Evolutionary conservation across 2,329 filamentous ascomycete genomes (phyloP).

Genomic region (Neophaeococcomyces aloes): DNA sequence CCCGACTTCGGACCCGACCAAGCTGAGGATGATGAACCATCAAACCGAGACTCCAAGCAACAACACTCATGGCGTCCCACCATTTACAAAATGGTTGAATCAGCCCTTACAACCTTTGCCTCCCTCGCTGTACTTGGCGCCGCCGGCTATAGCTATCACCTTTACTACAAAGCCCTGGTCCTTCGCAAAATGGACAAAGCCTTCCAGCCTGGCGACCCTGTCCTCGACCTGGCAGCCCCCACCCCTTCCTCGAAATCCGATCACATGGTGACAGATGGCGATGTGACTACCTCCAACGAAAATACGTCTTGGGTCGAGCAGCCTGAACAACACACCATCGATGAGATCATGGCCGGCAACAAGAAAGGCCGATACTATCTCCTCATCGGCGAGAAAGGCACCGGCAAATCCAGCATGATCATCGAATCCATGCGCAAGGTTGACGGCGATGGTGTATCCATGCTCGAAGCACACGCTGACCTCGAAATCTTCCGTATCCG

Average conservation of each 20-base stretch:
- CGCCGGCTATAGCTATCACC: constrained; percentile 69
- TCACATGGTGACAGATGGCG: constrained; percentile 22
- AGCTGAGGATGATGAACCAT: constrained; percentile 4
- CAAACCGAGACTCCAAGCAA: neutral
- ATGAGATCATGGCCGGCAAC: constrained; percentile 68
- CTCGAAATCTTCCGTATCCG: constrained; percentile 89
- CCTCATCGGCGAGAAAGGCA: constrained; percentile 88
- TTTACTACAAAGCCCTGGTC: constrained; percentile 78
- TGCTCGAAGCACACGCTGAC: constrained; percentile 94
- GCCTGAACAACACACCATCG: constrained; percentile 69
- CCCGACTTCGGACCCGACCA: constrained; percentile 13
- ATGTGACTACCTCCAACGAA: constrained; percentile 6
- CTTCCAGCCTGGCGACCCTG: constrained; percentile 84
- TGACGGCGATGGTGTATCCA: constrained; percentile 76
- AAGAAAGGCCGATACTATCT: constrained; percentile 78
- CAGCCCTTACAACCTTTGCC: constrained; percentile 64
- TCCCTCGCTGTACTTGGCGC: constrained; percentile 62
- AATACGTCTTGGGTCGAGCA: constrained; percentile 69
- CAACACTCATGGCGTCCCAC: neutral
- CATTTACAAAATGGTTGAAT: constrained; percentile 57
- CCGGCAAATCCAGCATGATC: constrained; percentile 93
- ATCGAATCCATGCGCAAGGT: constrained; percentile 91
- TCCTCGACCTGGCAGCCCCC: constrained; percentile 60
- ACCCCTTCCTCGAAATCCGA: constrained; percentile 17
- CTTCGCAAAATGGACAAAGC: constrained; percentile 87